Conservation (phyloP, 2,329 filamentous ascomycete genomes). For the Neurospora sp. region DNA sequence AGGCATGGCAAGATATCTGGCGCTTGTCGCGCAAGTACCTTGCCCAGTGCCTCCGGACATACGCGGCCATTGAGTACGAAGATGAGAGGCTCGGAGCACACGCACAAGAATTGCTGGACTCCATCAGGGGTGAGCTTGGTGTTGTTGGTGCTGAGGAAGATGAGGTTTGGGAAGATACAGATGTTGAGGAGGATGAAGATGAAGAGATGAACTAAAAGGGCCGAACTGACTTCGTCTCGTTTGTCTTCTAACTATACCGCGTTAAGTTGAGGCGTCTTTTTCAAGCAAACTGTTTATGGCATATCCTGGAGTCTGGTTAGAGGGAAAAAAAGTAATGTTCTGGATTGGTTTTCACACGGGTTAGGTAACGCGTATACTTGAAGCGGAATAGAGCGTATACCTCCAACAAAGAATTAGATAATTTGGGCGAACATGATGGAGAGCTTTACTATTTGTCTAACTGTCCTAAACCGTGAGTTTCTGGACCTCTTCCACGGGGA, state of each 20-base stretch:
- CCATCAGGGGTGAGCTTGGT: conserved; percentile 55
- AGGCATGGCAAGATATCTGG: conserved; percentile 53
- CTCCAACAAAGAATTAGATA: background rate
- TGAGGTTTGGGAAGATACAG: conserved; percentile 42
- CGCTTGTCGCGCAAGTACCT: conserved; percentile 75
- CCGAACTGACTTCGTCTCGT: background rate
- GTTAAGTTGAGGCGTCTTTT: conserved; percentile 5
- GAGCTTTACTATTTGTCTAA: background rate
- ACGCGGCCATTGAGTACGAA: conserved; percentile 69
- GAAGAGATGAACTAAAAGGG: conserved; percentile 26
- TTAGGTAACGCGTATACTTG: background rate
- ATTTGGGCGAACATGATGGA: background rate
- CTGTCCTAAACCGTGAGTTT: conserved; percentile 61
- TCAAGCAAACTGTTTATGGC: conserved; percentile 3
- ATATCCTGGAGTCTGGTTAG: conserved; percentile 8
- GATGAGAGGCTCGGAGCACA: conserved; percentile 70
- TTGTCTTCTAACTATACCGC: background rate
- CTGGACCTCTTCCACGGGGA: conserved; percentile 50
- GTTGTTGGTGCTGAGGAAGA: conserved; percentile 40
- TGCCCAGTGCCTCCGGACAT: conserved; percentile 71
- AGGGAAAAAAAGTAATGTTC: conserved; percentile 6
- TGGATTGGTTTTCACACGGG: background rate
- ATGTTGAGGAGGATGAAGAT: conserved; percentile 42
- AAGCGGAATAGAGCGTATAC: background rate
- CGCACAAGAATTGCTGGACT: conserved; percentile 57